Evolutionary conservation across 2,329 filamentous ascomycete species (phyloP).

Genomic region (Clonostachys sp.): DNA sequence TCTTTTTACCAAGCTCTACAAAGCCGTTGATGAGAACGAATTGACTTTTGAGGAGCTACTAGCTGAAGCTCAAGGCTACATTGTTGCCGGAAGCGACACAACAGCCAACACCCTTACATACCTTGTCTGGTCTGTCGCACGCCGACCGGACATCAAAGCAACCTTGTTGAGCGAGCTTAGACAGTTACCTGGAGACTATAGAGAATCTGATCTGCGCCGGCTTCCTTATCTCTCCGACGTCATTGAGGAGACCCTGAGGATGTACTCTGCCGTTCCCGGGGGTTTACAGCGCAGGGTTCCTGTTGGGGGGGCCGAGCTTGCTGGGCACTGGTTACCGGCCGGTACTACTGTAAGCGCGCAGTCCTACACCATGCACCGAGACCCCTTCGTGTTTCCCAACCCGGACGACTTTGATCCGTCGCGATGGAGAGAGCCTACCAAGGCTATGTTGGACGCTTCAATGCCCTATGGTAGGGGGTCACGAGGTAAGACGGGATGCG

Average conservation of each 20-base stretch:
- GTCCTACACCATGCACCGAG: slow-evolving; percentile 40
- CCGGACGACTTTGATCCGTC: slow-evolving; percentile 15
- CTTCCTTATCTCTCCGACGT: slow-evolving; percentile 34
- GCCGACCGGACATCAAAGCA: slow-evolving; percentile 16
- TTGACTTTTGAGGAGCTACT: slow-evolving; percentile 23
- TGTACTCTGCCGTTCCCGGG: slow-evolving; percentile 32
- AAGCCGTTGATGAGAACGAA: slow-evolving; percentile 20
- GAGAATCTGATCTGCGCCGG: slow-evolving; percentile 9
- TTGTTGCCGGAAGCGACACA: slow-evolving; percentile 47
- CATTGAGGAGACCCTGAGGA: slow-evolving; percentile 38
- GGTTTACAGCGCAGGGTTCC: slow-evolving; percentile 34
- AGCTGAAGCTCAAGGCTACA: slow-evolving; percentile 34
- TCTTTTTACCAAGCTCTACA: slow-evolving; percentile 29
- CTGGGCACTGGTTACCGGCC: slow-evolving; percentile 29
- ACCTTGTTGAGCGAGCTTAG: slow-evolving; percentile 26
- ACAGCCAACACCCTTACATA: slow-evolving; percentile 45
- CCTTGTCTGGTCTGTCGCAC: slow-evolving; percentile 31
- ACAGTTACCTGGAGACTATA: slow-evolving; percentile 18
- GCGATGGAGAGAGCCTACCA: slow-evolving; percentile 26
- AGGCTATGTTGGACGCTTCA: slow-evolving; percentile 22
- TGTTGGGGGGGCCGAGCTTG: slow-evolving; percentile 25
- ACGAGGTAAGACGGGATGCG: neutral
- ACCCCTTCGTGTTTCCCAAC: slow-evolving; percentile 29
- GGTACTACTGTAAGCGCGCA: slow-evolving; percentile 34
- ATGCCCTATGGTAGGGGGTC: slow-evolving; percentile 6